These are phyloP conservation scores for Macroventuria anomochaeta DNA, from an alignment of 2,329 filamentous ascomycete genomes.

Conservation along the genomic window DNA sequence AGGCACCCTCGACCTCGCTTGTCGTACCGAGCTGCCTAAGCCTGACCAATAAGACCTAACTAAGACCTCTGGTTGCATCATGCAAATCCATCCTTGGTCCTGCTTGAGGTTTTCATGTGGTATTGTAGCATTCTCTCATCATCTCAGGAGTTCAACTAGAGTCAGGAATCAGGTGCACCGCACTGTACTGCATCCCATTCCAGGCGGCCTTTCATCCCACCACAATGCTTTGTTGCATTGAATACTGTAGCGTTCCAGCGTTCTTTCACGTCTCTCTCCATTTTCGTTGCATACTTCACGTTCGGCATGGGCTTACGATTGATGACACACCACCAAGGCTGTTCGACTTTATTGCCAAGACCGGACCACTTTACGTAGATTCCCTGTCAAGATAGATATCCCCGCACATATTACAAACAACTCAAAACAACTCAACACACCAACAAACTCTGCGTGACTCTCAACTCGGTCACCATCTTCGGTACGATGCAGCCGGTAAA, in stretches of 20 bases:
- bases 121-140: neutral
- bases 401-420: neutral
- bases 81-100: too few relatives aligned
- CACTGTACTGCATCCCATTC: neutral
- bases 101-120: too few relatives aligned
- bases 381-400: constrained; percentile 1
- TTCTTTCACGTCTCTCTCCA: neutral
- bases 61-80: neutral
- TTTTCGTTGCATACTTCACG: neutral
- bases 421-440: neutral
- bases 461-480: too few relatives aligned
- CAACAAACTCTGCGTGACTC: neutral
- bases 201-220: neutral
- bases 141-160: neutral
- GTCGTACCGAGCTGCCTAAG: neutral
- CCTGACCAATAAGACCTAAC: neutral
- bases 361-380: constrained; percentile 2
- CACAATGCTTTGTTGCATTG: neutral
- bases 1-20: neutral
- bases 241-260: constrained; percentile 3
- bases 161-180: neutral
- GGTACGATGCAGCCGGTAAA: neutral
- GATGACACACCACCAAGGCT: constrained; percentile 1
- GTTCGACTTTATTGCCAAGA: neutral
- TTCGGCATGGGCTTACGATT: constrained; percentile 6